Evolutionary conservation across 2,329 filamentous ascomycete species (phyloP), one percentile per base, ranked within the genome.

Genomic region (Beauveria varroae): DNA sequence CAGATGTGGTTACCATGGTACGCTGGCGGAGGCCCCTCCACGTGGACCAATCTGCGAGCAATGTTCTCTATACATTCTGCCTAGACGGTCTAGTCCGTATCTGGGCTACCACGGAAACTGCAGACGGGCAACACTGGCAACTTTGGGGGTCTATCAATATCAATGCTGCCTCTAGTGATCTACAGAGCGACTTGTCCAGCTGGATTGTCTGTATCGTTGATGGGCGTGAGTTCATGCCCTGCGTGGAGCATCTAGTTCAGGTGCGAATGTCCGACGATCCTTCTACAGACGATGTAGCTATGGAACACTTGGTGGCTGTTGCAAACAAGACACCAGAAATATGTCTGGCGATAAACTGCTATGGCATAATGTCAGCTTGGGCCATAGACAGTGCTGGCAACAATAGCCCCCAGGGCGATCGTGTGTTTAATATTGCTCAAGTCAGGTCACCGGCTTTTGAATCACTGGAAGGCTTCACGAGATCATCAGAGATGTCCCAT

Each of bases 1-100:
- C 91, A 1, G 81, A 84, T 28, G 76, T 87, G 1, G 86, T 99
- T n/a, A 93, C 90, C 3, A 86, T 85, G 63, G 76, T 96, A 63
- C 87, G 93, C 71, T 99, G 96, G 96, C 87, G 91, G 52, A 85
- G 85, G 64, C 90, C 91, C 6, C 84, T 85, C 64, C 86, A 95
- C 69, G 76, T 85, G 16, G 90, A 93, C 41, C 90, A 96, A 70
- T 86, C 85, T 6, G 83, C 88, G 60, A 89, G 95, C 44, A 95
- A 96, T 73, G 88, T 96, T 0, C 81, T 99, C 1, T 98, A 96
- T 70, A 96, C 95, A 0, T 85, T 93, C 65, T 96, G 91, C 67
- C 82, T 86, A 16, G 95, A 99, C 71, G 86, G 88, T 62, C 79
- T 87, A 55, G 77, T 98, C 64, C 85, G 93, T 51, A 83, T 97